A percentile compares a stretch with the other conserved stretches of the same genome.
phyloP scores from a whole-genome alignment of 305 asterid species.

The Solanum chacoense region DNA sequence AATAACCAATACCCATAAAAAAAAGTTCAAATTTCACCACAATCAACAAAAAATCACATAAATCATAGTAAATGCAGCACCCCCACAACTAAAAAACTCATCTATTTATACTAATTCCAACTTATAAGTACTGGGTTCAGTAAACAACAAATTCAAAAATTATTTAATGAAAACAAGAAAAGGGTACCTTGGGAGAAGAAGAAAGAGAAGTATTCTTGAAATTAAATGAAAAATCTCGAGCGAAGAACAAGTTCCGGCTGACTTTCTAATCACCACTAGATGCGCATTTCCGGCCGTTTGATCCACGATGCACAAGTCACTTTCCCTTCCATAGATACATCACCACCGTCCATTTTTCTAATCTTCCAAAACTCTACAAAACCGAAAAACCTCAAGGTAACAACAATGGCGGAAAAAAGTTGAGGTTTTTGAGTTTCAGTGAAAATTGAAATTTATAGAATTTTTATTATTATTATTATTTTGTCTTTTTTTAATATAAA shows the following conservation, averaged over 20 bases:
- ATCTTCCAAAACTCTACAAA: background rate
- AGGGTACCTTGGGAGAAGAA: constrained; percentile 53
- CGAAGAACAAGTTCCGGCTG: constrained; percentile 31
- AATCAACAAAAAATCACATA: background rate
- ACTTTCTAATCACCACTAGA: constrained; percentile 60
- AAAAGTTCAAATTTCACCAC: too few relatives aligned
- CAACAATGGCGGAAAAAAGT: background rate
- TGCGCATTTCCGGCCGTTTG: constrained; percentile 83
- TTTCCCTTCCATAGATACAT: constrained; percentile 37
- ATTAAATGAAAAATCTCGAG: constrained; percentile 70
- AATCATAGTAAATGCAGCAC: background rate
- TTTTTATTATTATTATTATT: background rate
- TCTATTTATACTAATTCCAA: background rate
- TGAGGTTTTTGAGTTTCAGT: background rate
- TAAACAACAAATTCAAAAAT: background rate
- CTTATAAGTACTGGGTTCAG: background rate
- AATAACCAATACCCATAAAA: background rate
- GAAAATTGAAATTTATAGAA: background rate
- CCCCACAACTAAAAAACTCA: background rate
- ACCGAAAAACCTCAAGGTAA: background rate
- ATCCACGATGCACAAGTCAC: constrained; percentile 78
- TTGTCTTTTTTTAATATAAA: background rate
- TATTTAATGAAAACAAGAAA: background rate
- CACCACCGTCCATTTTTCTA: constrained; percentile 41
- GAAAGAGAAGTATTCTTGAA: constrained; percentile 42